Conservation (phyloP, 2,329 filamentous ascomycete species). For the Alternaria hordeiaustralica region DNA sequence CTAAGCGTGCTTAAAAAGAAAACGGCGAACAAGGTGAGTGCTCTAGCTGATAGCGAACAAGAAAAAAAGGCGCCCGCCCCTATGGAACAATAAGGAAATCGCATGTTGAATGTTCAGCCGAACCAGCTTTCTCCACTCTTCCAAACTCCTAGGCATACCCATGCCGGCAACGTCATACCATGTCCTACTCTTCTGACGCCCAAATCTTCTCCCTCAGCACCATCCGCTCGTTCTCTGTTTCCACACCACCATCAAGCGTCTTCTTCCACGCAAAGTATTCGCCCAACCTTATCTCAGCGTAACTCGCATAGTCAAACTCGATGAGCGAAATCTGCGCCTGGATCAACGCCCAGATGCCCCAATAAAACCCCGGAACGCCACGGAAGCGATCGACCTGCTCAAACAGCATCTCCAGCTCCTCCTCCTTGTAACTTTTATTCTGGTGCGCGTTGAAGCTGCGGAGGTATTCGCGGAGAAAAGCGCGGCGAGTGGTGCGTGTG, state of each 20-base stretch:
- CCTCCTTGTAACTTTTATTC: slow-evolving; percentile 51
- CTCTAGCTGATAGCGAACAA: slow-evolving; percentile 3
- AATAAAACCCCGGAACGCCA: slow-evolving; percentile 86
- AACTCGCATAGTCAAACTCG: slow-evolving; percentile 93
- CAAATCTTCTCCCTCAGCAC: slow-evolving; percentile 81
- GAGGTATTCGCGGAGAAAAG: slow-evolving; percentile 86
- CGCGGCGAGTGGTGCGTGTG: slow-evolving; percentile 74
- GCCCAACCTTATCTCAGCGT: slow-evolving; percentile 82
- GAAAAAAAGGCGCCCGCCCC: not conserved
- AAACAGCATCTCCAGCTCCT: slow-evolving; percentile 72
- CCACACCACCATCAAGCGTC: slow-evolving; percentile 70
- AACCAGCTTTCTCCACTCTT: not conserved
- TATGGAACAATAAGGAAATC: not conserved
- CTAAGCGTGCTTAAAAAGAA: not conserved
- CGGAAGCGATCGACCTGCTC: slow-evolving; percentile 86
- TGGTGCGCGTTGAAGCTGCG: slow-evolving; percentile 66
- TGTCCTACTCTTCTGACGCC: slow-evolving; percentile 62
- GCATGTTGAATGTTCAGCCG: slow-evolving; percentile 13
- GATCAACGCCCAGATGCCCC: slow-evolving; percentile 95
- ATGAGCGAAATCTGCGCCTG: slow-evolving; percentile 94
- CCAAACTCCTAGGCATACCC: not conserved
- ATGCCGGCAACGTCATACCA: not conserved
- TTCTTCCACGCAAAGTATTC: slow-evolving; percentile 95
- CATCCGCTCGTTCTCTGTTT: slow-evolving; percentile 59
- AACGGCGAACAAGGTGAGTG: slow-evolving; percentile 2